These are phyloP conservation scores for Botrytis sinoallii DNA, from an alignment of 2,329 filamentous ascomycete genomes.

Conservation along the genomic window DNA sequence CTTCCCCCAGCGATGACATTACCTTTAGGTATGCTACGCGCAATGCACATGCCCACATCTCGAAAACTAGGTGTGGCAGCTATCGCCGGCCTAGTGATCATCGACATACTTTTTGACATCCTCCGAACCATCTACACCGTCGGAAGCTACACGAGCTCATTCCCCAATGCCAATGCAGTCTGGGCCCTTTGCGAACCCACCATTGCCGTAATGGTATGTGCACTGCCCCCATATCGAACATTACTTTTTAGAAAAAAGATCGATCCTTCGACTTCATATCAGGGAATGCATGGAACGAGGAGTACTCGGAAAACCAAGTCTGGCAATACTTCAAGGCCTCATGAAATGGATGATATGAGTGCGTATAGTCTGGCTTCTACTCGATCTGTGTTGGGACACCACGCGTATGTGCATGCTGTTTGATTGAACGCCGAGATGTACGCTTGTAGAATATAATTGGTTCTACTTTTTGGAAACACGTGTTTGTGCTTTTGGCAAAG, in stretches of 20 bases:
- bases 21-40: constrained; percentile 7
- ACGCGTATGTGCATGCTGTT: background rate
- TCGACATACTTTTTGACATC: constrained; percentile 17
- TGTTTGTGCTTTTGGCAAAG: background rate
- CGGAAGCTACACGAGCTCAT: background rate
- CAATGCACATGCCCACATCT: constrained; percentile 2
- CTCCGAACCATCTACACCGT: constrained; percentile 15
- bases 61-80: constrained; percentile 5
- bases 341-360: constrained; percentile 58
- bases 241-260: constrained; percentile 10
- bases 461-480: background rate
- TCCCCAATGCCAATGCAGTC: constrained; percentile 12
- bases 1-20: background rate
- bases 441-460: background rate
- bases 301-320: background rate
- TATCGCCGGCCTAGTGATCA: constrained; percentile 8
- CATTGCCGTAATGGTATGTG: constrained; percentile 17
- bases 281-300: constrained; percentile 4
- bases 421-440: background rate
- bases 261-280: constrained; percentile 5
- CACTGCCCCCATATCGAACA: constrained; percentile 15
- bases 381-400: constrained; percentile 20
- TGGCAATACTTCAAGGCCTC: background rate
- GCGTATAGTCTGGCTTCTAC: constrained; percentile 43
- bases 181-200: constrained; percentile 15